Conservation (phyloP, 352 stramenopile species). For the Phytopythium chamaehyphon region DNA sequence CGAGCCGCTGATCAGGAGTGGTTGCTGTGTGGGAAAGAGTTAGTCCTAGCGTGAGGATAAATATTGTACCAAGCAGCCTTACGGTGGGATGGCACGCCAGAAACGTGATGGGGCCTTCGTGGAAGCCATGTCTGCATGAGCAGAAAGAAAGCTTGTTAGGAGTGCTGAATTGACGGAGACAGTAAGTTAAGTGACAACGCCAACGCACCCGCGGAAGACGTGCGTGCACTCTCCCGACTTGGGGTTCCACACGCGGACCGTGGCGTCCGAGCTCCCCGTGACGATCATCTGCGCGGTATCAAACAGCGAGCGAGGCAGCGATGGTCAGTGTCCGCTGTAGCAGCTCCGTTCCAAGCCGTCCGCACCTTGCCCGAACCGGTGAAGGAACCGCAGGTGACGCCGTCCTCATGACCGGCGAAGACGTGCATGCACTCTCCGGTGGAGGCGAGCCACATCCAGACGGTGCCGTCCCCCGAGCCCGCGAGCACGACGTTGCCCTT, state of each 20-base stretch:
- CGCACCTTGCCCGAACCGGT: conserved; percentile 92
- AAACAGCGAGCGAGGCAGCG: too few relatives aligned
- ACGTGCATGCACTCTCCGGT: conserved; percentile 97
- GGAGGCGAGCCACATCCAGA: conserved; percentile 93
- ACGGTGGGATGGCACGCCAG: conserved; percentile 86
- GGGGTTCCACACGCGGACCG: conserved; percentile 94
- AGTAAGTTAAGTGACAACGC: not conserved
- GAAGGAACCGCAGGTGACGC: conserved; percentile 93
- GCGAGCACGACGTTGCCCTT: conserved; percentile 89
- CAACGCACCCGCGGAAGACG: conserved; percentile 75
- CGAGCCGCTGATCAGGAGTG: conserved; percentile 89
- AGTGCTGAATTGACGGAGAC: not conserved
- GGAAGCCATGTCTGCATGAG: conserved; percentile 75
- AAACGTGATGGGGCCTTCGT: conserved; percentile 89
- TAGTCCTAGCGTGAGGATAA: conserved; percentile 1
- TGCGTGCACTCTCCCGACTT: conserved; percentile 93
- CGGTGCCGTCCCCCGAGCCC: conserved; percentile 82
- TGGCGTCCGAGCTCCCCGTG: conserved; percentile 92
- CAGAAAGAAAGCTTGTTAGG: not conserved
- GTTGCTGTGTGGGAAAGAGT: conserved; percentile 52
- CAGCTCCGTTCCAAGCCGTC: too few relatives aligned
- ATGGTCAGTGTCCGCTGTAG: too few relatives aligned
- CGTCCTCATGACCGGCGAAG: conserved; percentile 96
- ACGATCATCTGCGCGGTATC: conserved; percentile 87
- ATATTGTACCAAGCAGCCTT: conserved; percentile 7